These are phyloP conservation scores for Gigaspora rosea DNA, from an alignment of 192 early-diverging fungal species.

Conservation along the genomic window DNA sequence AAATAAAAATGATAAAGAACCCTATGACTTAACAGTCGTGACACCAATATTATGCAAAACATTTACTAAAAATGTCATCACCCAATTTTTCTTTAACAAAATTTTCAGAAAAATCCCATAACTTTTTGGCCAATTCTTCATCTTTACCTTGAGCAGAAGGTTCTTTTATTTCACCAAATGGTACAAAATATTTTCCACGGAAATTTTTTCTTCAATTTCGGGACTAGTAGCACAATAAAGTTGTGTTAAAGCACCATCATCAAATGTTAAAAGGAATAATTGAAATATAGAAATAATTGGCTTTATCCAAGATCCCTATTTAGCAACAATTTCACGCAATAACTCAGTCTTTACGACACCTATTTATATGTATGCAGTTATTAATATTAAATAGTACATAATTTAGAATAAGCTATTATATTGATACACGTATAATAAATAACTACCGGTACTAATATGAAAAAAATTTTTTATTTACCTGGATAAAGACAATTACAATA, in stretches of 20 bases:
- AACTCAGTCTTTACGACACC: background rate
- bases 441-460: no score
- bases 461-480: conserved; percentile 28
- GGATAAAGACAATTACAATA: conserved; percentile 49
- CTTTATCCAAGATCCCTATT: background rate
- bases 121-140: no score
- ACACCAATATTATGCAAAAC: no score
- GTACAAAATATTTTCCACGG: background rate
- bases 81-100: no score
- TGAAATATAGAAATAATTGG: background rate
- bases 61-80: no score
- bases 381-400: background rate
- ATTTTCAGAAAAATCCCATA: no score
- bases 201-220: conserved; percentile 48
- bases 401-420: background rate
- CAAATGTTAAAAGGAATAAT: conserved; percentile 31
- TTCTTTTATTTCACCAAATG: no score
- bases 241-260: conserved; percentile 49
- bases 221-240: conserved; percentile 54
- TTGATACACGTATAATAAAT: no score
- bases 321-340: background rate
- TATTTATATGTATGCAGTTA: background rate
- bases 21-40: no score
- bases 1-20: no score
- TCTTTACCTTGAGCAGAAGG: no score